Conservation (phyloP, 495 filamentous ascomycete genomes). For the Penicillium atrosanguineum region DNA sequence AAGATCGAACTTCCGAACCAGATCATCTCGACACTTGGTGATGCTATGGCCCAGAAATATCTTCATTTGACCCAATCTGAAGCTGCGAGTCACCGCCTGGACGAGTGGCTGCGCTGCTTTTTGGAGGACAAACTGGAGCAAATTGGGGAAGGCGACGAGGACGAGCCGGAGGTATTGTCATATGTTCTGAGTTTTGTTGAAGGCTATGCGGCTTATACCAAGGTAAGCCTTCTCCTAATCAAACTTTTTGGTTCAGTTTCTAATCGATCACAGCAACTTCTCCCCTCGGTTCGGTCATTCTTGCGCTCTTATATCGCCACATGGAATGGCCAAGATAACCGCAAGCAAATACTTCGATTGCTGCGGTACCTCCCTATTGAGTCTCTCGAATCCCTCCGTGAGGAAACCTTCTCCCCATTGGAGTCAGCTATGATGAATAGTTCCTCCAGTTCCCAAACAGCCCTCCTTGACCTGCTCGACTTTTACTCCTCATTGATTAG, state of each 20-base stretch:
- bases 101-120: slow-evolving; percentile 65
- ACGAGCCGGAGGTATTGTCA: slow-evolving; percentile 45
- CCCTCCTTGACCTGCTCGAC: slow-evolving; percentile 60
- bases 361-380: slow-evolving; percentile 61
- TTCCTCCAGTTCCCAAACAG: slow-evolving; percentile 46
- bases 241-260: not conserved
- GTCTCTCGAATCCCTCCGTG: slow-evolving; percentile 51
- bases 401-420: slow-evolving; percentile 50
- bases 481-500: slow-evolving; percentile 72
- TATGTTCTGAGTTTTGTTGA: slow-evolving; percentile 56
- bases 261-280: slow-evolving; percentile 49
- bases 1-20: slow-evolving; percentile 79
- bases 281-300: slow-evolving; percentile 60
- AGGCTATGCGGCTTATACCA: slow-evolving; percentile 60
- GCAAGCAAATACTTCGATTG: slow-evolving; percentile 61
- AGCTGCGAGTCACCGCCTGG: slow-evolving; percentile 52
- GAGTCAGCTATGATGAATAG: slow-evolving; percentile 58
- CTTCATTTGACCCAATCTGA: slow-evolving; percentile 62
- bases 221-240: slow-evolving; percentile 46
- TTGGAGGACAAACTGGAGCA: slow-evolving; percentile 56
- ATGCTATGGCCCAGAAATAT: slow-evolving; percentile 77
- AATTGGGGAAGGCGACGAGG: slow-evolving; percentile 46
- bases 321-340: slow-evolving; percentile 68
- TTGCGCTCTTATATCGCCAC: slow-evolving; percentile 55
- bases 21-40: slow-evolving; percentile 70